These are phyloP conservation scores for Zopfochytrium polystomum DNA, from an alignment of 371 early-diverging fungal species.

Conservation along the genomic window DNA sequence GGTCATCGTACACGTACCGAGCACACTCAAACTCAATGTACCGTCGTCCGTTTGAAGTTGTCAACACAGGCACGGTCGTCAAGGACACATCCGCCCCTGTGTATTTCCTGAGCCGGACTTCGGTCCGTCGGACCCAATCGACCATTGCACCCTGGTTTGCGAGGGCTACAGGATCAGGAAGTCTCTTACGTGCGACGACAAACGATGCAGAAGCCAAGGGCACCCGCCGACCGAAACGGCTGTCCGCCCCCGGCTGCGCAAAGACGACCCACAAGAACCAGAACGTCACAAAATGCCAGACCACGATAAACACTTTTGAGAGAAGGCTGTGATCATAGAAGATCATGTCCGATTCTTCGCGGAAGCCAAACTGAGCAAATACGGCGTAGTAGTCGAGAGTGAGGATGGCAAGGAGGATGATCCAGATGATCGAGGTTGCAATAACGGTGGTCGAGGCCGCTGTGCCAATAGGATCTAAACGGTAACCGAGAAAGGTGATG, in stretches of 20 bases:
- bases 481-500: neutral
- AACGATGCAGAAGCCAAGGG: slow-evolving; percentile 51
- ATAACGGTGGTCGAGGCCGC: neutral
- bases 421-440: slow-evolving; percentile 57
- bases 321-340: slow-evolving; percentile 58
- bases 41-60: slow-evolving; percentile 46
- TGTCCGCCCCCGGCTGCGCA: slow-evolving; percentile 36
- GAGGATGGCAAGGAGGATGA: slow-evolving; percentile 62
- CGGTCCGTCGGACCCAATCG: slow-evolving; percentile 36
- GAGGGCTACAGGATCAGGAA: slow-evolving; percentile 54
- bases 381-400: slow-evolving; percentile 67
- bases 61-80: slow-evolving; percentile 11
- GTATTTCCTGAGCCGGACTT: slow-evolving; percentile 7
- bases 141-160: slow-evolving; percentile 44
- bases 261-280: slow-evolving; percentile 61
- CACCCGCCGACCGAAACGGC: slow-evolving; percentile 61
- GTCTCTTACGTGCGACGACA: slow-evolving; percentile 64
- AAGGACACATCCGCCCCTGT: slow-evolving; percentile 7
- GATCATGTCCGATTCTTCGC: slow-evolving; percentile 35
- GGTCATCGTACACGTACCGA: slow-evolving; percentile 58
- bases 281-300: slow-evolving; percentile 64
- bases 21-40: slow-evolving; percentile 76
- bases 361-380: slow-evolving; percentile 36
- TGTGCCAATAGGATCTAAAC: neutral
- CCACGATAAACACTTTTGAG: slow-evolving; percentile 61